Evolutionary conservation across 768 basidiomycete genomes (phyloP).

Genomic region (Termitomyces sp.): DNA sequence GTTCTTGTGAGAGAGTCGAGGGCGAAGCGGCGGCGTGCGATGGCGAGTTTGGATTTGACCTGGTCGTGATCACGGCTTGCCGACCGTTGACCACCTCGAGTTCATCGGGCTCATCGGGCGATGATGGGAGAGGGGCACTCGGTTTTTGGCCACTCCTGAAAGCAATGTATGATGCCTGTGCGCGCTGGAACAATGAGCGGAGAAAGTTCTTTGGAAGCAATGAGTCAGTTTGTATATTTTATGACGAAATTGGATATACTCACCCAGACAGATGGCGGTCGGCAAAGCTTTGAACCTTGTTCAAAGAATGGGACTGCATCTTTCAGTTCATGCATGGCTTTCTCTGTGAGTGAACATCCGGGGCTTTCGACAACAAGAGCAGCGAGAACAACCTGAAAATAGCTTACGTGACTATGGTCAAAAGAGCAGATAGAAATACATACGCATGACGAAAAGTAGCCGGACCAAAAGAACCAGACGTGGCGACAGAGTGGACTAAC

Average conservation of each 20-base stretch:
- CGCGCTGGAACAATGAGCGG: conserved; percentile 29
- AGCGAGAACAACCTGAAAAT: conserved; percentile 36
- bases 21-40: conserved; percentile 14
- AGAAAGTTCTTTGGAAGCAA: conserved; percentile 25
- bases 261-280: conserved; percentile 31
- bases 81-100: conserved; percentile 30
- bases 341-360: conserved; percentile 31
- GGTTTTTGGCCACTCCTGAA: conserved; percentile 20
- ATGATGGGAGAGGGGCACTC: not conserved
- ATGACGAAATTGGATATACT: conserved; percentile 4
- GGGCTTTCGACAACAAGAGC: conserved; percentile 42
- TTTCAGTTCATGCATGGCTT: conserved; percentile 34
- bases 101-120: conserved; percentile 24
- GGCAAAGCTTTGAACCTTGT: conserved; percentile 32
- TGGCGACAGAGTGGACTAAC: conserved; percentile 28
- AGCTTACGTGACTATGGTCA: not conserved
- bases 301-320: conserved; percentile 33
- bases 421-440: not conserved
- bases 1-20: conserved; percentile 12
- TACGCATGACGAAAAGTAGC: conserved; percentile 44
- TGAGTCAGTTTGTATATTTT: not conserved
- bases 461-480: conserved; percentile 49
- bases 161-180: conserved; percentile 23
- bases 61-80: conserved; percentile 26
- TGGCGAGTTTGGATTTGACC: conserved; percentile 24